Conservation (phyloP, 2,329 filamentous ascomycete species). For the Magnaporthales sp. region DNA sequence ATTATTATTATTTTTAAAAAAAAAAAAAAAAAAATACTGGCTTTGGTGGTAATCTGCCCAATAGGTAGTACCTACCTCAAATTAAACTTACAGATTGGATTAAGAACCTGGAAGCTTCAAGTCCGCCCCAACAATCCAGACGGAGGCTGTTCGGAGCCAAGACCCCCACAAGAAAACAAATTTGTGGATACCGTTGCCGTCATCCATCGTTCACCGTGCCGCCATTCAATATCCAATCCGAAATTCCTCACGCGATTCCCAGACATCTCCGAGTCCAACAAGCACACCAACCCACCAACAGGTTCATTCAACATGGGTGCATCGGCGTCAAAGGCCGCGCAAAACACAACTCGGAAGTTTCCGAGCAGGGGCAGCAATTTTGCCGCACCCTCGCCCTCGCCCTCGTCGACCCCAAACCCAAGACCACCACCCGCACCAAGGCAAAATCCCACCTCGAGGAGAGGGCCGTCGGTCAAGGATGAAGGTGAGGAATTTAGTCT, state of each 20-base stretch:
- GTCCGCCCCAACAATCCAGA: neutral
- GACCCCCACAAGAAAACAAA: neutral
- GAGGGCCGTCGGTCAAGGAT: constrained; percentile 12
- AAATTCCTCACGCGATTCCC: neutral
- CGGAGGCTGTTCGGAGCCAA: neutral
- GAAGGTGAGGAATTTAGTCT: constrained; percentile 8
- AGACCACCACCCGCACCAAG: constrained; percentile 7
- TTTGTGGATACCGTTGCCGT: neutral
- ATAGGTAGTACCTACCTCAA: too few species aligned
- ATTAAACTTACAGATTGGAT: neutral
- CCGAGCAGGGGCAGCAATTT: constrained; percentile 26
- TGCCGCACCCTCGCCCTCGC: constrained; percentile 12
- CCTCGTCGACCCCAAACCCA: constrained; percentile 10
- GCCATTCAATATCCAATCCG: neutral
- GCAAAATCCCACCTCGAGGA: constrained; percentile 4
- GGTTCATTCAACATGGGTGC: constrained; percentile 29
- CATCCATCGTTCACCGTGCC: neutral
- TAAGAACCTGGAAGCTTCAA: neutral
- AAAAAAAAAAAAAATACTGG: too few species aligned
- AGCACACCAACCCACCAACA: neutral
- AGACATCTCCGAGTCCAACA: neutral
- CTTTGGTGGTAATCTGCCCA: too few species aligned
- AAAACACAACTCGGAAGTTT: constrained; percentile 32
- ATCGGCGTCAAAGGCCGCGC: constrained; percentile 35
- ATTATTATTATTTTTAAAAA: too few species aligned